Conservation (phyloP, 495 filamentous ascomycete genomes). For the Xylaria bambusicola region DNA sequence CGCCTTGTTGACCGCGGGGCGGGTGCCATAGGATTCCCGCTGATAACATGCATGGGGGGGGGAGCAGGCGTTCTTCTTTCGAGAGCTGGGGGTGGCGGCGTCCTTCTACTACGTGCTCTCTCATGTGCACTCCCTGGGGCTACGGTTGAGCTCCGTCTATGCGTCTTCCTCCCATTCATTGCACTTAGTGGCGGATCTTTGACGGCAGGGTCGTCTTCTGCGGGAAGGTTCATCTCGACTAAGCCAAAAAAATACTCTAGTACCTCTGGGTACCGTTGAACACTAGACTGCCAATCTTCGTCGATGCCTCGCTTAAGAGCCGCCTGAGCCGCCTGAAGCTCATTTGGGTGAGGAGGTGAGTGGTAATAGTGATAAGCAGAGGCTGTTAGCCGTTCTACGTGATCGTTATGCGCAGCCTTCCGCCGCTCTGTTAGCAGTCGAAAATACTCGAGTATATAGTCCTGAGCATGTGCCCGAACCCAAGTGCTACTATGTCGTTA, state of each 20-base stretch:
- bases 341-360: constrained; percentile 54
- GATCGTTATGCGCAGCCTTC: constrained; percentile 56
- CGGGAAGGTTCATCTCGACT: constrained; percentile 60
- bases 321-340: constrained; percentile 60
- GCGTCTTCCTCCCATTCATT: constrained; percentile 45
- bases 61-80: constrained; percentile 34
- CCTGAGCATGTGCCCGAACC: constrained; percentile 69
- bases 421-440: constrained; percentile 59
- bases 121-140: constrained; percentile 33
- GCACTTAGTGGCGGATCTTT: constrained; percentile 59
- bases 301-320: constrained; percentile 68
- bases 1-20: constrained; percentile 29
- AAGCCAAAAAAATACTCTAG: constrained; percentile 71
- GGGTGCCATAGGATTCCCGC: constrained; percentile 35
- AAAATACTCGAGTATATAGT: constrained; percentile 71
- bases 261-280: constrained; percentile 71
- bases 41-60: constrained; percentile 13
- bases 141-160: constrained; percentile 35
- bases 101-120: constrained; percentile 27
- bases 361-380: constrained; percentile 60
- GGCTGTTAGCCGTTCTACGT: constrained; percentile 58
- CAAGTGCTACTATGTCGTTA: constrained; percentile 54
- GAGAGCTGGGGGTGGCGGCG: constrained; percentile 32
- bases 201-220: constrained; percentile 54
- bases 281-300: constrained; percentile 69